Evolutionary conservation across 1,139 yeast genomes (phyloP).

Genomic region (Pichia sp.): DNA sequence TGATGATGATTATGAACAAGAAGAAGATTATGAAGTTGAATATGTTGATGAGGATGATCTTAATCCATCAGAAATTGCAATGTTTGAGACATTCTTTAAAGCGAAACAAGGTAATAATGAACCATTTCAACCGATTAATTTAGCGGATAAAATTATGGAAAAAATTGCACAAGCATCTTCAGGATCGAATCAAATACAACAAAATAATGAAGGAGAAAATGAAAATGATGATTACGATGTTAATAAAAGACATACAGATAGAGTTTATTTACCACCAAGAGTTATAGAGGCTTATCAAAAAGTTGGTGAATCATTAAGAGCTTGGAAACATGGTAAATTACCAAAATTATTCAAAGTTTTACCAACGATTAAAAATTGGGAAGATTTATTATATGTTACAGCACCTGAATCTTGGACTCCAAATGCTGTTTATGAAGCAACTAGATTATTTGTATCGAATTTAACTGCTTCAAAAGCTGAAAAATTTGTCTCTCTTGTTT

Average conservation of each 20-base stretch:
- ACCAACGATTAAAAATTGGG: slow-evolving; percentile 92
- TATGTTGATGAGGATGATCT: slow-evolving; percentile 40
- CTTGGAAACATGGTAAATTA: slow-evolving; percentile 93
- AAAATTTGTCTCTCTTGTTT: slow-evolving; percentile 65
- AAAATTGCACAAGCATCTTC: slow-evolving; percentile 66
- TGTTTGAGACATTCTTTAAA: slow-evolving; percentile 62
- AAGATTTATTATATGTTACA: slow-evolving; percentile 86
- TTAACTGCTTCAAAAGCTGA: slow-evolving; percentile 85
- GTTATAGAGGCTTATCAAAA: slow-evolving; percentile 91
- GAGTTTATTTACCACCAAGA: slow-evolving; percentile 85
- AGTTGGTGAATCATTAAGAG: slow-evolving; percentile 78
- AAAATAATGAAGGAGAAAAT: slow-evolving; percentile 4
- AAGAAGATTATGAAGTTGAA: slow-evolving; percentile 24
- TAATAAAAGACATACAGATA: slow-evolving; percentile 34
- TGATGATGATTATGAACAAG: slow-evolving; percentile 23
- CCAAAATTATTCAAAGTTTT: slow-evolving; percentile 93
- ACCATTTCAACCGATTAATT: slow-evolving; percentile 46
- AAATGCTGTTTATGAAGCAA: slow-evolving; percentile 93
- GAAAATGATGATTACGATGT: slow-evolving; percentile 9
- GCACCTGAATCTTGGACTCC: slow-evolving; percentile 94
- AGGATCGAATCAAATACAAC: slow-evolving; percentile 22
- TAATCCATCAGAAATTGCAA: slow-evolving; percentile 50
- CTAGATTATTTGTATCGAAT: slow-evolving; percentile 87
- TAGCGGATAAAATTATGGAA: slow-evolving; percentile 90
- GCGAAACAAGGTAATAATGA: slow-evolving; percentile 23